Conservation (phyloP, 1,284 basidiomycete species). For the Cryptococcus sp. region DNA sequence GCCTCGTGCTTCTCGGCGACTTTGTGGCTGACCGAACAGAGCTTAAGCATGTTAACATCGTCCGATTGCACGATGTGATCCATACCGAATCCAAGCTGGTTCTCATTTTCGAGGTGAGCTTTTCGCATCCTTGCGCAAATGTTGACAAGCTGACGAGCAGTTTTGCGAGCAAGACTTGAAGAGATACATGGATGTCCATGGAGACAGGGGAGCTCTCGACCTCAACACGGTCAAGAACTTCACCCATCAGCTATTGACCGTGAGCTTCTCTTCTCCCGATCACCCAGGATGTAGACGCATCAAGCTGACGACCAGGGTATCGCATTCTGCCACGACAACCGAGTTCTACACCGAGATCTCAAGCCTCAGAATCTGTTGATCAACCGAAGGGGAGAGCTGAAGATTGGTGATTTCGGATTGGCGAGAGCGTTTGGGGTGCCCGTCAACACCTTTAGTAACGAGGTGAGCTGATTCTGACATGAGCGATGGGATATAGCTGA, state of each 20-base stretch:
- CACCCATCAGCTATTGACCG: slow-evolving; percentile 42
- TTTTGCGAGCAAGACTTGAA: slow-evolving; percentile 67
- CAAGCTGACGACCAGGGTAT: slow-evolving; percentile 59
- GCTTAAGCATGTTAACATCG: slow-evolving; percentile 91
- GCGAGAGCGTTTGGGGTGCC: slow-evolving; percentile 97
- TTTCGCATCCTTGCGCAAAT: neutral
- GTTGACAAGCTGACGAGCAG: slow-evolving; percentile 14
- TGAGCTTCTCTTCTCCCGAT: too few species aligned
- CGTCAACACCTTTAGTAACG: slow-evolving; percentile 95
- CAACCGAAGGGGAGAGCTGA: slow-evolving; percentile 81
- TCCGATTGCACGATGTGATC: slow-evolving; percentile 90
- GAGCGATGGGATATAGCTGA: slow-evolving; percentile 2
- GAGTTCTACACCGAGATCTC: slow-evolving; percentile 92
- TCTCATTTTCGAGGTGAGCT: slow-evolving; percentile 80
- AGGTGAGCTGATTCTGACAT: slow-evolving; percentile 53
- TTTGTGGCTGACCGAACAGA: too few species aligned
- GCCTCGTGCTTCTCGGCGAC: neutral
- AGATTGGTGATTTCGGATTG: slow-evolving; percentile 91
- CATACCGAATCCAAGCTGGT: slow-evolving; percentile 96
- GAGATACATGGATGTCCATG: slow-evolving; percentile 87
- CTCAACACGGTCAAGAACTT: slow-evolving; percentile 71
- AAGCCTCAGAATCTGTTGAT: slow-evolving; percentile 98
- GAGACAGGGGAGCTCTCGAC: slow-evolving; percentile 59
- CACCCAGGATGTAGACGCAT: too few species aligned
- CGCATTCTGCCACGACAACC: slow-evolving; percentile 90